A percentile compares a stretch with the other conserved stretches of the same genome.
phyloP scores from a whole-genome alignment of 1,284 basidiomycete species.

The Athelia sp. region DNA sequence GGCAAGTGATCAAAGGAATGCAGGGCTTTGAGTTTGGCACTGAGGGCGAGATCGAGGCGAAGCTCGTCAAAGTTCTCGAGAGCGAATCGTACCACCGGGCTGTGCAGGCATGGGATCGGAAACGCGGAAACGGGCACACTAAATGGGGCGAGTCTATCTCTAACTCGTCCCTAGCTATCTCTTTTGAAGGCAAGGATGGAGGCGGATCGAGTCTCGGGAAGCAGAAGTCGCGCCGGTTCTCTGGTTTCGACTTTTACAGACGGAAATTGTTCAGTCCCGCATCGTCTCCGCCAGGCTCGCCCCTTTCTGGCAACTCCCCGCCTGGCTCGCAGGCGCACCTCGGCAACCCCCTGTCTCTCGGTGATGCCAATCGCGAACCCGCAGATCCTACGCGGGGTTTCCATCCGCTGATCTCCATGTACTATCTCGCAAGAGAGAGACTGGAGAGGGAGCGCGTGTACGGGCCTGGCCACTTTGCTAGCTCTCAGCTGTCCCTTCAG shows the following conservation, averaged over 20 bases:
- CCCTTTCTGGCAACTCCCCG: slow-evolving; percentile 37
- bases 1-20: slow-evolving; percentile 86
- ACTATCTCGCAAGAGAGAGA: slow-evolving; percentile 94
- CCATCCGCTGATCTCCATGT: slow-evolving; percentile 94
- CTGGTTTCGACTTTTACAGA: slow-evolving; percentile 93
- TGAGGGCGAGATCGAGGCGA: slow-evolving; percentile 79
- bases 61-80: slow-evolving; percentile 69
- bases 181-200: slow-evolving; percentile 43
- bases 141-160: slow-evolving; percentile 45
- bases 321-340: slow-evolving; percentile 51
- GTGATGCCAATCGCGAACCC: slow-evolving; percentile 44
- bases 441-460: slow-evolving; percentile 91
- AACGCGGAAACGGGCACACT: slow-evolving; percentile 47
- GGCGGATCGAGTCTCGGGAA: slow-evolving; percentile 33
- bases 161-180: slow-evolving; percentile 63
- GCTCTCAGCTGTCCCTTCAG: slow-evolving; percentile 61
- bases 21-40: slow-evolving; percentile 95
- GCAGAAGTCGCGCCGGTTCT: slow-evolving; percentile 70
- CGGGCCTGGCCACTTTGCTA: slow-evolving; percentile 91
- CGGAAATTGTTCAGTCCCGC: slow-evolving; percentile 80
- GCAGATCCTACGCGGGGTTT: slow-evolving; percentile 88
- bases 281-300: slow-evolving; percentile 51
- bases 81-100: slow-evolving; percentile 77
- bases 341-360: slow-evolving; percentile 37
- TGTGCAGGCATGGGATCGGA: slow-evolving; percentile 75